These are phyloP conservation scores for Protomyces inouyei DNA, from an alignment of 1,139 yeast genomes.

Conservation along the genomic window DNA sequence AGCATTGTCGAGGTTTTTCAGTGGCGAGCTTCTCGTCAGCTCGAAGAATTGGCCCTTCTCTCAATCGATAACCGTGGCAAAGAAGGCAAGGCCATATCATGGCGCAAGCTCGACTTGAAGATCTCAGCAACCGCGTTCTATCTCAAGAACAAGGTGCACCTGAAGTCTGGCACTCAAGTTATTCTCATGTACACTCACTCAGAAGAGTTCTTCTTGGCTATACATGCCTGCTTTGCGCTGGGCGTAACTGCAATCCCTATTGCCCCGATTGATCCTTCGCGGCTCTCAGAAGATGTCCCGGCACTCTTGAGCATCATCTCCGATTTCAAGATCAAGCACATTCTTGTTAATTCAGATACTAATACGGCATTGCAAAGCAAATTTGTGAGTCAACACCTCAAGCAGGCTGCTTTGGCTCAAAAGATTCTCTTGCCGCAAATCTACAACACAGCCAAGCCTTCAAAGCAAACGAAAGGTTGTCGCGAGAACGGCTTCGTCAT, in stretches of 20 bases:
- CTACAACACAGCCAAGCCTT: conserved; percentile 65
- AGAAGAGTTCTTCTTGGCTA: conserved; percentile 78
- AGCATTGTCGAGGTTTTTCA: conserved; percentile 70
- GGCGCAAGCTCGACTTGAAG: conserved; percentile 78
- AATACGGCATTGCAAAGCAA: conserved; percentile 65
- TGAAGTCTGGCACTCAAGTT: conserved; percentile 66
- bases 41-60: conserved; percentile 78
- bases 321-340: conserved; percentile 65
- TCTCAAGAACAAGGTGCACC: conserved; percentile 47
- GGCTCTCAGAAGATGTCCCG: conserved; percentile 70
- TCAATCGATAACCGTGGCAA: conserved; percentile 48
- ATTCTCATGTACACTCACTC: conserved; percentile 80
- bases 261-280: conserved; percentile 63
- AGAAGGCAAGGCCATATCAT: conserved; percentile 58
- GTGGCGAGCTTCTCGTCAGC: conserved; percentile 67
- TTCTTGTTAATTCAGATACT: conserved; percentile 74
- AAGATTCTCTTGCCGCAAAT: conserved; percentile 48
- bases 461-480: conserved; percentile 51
- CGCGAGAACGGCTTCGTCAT: conserved; percentile 42
- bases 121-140: conserved; percentile 68
- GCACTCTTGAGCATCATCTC: conserved; percentile 61
- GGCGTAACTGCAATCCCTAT: conserved; percentile 80
- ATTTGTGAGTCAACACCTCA: conserved; percentile 58
- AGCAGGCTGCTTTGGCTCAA: conserved; percentile 48
- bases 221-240: conserved; percentile 78